Evolutionary conservation across 768 basidiomycete genomes (phyloP), one percentile per base, ranked within the genome.

Genomic region (Panellus pusillus): DNA sequence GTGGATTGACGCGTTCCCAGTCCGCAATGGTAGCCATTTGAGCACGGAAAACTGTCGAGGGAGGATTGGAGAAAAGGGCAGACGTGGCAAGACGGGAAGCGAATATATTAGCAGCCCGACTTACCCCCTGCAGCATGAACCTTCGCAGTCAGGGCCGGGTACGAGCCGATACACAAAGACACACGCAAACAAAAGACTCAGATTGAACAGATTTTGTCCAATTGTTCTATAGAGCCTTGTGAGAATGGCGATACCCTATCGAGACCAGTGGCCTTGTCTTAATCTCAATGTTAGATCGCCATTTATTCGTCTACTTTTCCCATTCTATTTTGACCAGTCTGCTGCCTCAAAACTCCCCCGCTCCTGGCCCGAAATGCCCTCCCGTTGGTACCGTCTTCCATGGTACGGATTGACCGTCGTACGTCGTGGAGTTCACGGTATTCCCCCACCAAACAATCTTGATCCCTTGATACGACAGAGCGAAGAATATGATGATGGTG

Each of bases 1-100:
- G 31, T 11, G 67, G 65, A 28, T 61, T 55, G 47, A 73, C 69
- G 45, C 70, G 70, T 58, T 54, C 60, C 76, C 76, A 78, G 29
- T 74, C 61, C 17, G 49, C 2, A 18, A 54, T 44, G 20, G 61
- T 60, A 29, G 64, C 58, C 62, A 63, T 65, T 54, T 61, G 28
- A 44, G 58, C 55, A 36, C 59, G 59, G n/a, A 47, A 47, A 50
- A 29, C 1, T 18, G 5, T 32, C 11, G 48, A 31, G 18, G 18
- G 39, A 29, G 27, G 39, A 15, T 15, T 41, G 11, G 49, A 28
- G 32, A 14, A 13, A 24, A 24, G 24, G 24, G 24, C 24, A 17
- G 51, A 50, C 38, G 55, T 57, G 47, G 54, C 44, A 51, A 56
- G 55, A 53, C 44, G 27, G 32, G 55, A 52, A 32, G 36, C 17